Base-by-base conservation (phyloP, 176 grass and related monocot species). In the Zizania latifolia region DNA sequence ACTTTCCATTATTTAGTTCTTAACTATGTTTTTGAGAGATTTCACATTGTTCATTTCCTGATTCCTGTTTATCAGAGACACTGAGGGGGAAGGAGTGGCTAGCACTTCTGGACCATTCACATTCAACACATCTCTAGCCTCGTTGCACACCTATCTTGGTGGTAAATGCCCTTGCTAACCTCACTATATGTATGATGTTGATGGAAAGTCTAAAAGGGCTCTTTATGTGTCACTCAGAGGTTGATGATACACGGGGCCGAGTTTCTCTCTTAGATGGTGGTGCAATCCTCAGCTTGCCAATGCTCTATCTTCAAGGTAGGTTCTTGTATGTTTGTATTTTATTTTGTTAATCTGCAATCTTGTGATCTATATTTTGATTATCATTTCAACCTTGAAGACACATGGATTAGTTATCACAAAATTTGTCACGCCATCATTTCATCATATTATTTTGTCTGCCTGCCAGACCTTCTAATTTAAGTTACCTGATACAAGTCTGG, bases 81-180 rank as follows among this genome's bases (percentile, higher is more conserved):
- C 46, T 5, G 34, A 79, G 48, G 67, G 65, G 17, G 68, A 71
- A 87, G 82, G 57, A 87, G 84, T 72, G 16, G 80, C 76, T 48
- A 75, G 69, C 32, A 70, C 77, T n/a, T 68, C 77, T 80, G 76
- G 72, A 77, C 58, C 71, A 13, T 79, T 89, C 59, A 87, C 83
- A 56, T 96, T 89, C 43, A 69, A 96, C 68, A 84, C 78, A 19
- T 81, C 65, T 64, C 77, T 94, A 56, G 82, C 94, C 54, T 89
- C 94, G 14, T 36, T 92, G 75, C 94, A 98, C 72, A 79, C 86
- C 32, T 98, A 98, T 76, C 94, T 98, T 85, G 94, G 94, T 16
- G 91, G 94, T 98, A 83, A 84, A 75, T 70, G 75, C 62, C 35
- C 9, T 63, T 27, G 33, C 38, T 44, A 38, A 33, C 58, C 33